These are phyloP conservation scores for Epichloe sylvatica DNA, from an alignment of 2,329 filamentous ascomycete species.

Conservation along the genomic window DNA sequence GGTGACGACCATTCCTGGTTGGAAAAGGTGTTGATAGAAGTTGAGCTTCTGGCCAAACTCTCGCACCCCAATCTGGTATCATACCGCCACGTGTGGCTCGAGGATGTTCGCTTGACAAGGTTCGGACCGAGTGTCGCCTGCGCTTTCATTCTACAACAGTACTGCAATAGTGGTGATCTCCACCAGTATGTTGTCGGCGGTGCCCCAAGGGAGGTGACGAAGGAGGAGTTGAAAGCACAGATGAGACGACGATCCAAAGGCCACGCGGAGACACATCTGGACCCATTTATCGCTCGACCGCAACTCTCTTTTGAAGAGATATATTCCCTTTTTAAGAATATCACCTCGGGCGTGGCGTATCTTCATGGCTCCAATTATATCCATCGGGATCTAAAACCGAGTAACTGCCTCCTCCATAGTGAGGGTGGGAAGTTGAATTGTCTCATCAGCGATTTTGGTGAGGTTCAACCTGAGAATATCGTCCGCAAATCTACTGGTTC, in stretches of 20 bases:
- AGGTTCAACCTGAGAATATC: slow-evolving; percentile 75
- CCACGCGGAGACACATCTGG: slow-evolving; percentile 47
- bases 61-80: slow-evolving; percentile 92
- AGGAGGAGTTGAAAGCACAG: slow-evolving; percentile 78
- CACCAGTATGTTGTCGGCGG: slow-evolving; percentile 73
- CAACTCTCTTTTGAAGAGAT: slow-evolving; percentile 71
- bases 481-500: slow-evolving; percentile 80
- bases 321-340: slow-evolving; percentile 96
- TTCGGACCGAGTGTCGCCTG: slow-evolving; percentile 90
- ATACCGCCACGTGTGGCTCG: slow-evolving; percentile 94
- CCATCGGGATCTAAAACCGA: slow-evolving; percentile 89
- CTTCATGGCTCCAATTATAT: slow-evolving; percentile 87
- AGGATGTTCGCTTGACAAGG: slow-evolving; percentile 67
- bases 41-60: slow-evolving; percentile 79
- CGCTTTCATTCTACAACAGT: slow-evolving; percentile 94
- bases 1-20: slow-evolving; percentile 91
- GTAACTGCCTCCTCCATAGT: slow-evolving; percentile 79
- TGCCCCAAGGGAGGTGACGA: slow-evolving; percentile 48
- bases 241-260: slow-evolving; percentile 72
- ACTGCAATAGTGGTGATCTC: slow-evolving; percentile 87
- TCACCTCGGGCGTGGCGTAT: slow-evolving; percentile 81
- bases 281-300: slow-evolving; percentile 28
- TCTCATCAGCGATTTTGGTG: slow-evolving; percentile 93
- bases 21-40: slow-evolving; percentile 84
- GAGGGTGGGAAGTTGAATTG: slow-evolving; percentile 60